Percentiles rank a stretch among this genome's conserved stretches.
Evolutionary conservation across 371 early-diverging fungal species (phyloP).

Genomic region (Mucor mucedo): DNA sequence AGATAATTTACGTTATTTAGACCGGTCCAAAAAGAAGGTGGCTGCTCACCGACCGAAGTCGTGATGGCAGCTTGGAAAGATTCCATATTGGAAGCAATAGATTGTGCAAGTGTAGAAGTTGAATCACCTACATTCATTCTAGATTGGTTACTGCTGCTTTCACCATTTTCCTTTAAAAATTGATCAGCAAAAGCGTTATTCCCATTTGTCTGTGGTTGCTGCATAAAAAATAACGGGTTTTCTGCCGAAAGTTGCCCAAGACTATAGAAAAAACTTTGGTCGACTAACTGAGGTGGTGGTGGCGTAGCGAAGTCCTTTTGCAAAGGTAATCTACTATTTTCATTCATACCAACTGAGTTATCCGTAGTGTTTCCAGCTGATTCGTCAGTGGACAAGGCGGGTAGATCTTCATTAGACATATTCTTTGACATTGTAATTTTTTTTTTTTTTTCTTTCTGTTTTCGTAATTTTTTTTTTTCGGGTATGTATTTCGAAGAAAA

Average conservation of each 20-base stretch:
- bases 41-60: constrained; percentile 26
- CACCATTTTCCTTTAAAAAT: constrained; percentile 14
- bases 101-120: constrained; percentile 11
- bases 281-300: constrained; percentile 25
- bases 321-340: not conserved
- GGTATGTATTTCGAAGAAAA: too few relatives aligned
- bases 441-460: not conserved
- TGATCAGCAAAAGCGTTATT: constrained; percentile 11
- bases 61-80: constrained; percentile 20
- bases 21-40: constrained; percentile 46
- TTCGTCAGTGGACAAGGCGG: constrained; percentile 26
- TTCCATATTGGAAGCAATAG: constrained; percentile 17
- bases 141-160: not conserved
- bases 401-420: constrained; percentile 11
- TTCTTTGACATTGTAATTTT: constrained; percentile 12
- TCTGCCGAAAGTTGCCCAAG: constrained; percentile 44
- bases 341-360: not conserved
- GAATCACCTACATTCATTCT: not conserved
- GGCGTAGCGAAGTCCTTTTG: constrained; percentile 9
- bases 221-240: constrained; percentile 42
- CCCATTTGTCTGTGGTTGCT: constrained; percentile 23
- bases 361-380: constrained; percentile 21
- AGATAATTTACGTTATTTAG: constrained; percentile 43
- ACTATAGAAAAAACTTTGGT: constrained; percentile 44
- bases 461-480: not conserved